Percentiles rank a stretch among this genome's conserved stretches.
Conservation (phyloP, 257 asterid genomes). For the Leptodermis oblonga region DNA sequence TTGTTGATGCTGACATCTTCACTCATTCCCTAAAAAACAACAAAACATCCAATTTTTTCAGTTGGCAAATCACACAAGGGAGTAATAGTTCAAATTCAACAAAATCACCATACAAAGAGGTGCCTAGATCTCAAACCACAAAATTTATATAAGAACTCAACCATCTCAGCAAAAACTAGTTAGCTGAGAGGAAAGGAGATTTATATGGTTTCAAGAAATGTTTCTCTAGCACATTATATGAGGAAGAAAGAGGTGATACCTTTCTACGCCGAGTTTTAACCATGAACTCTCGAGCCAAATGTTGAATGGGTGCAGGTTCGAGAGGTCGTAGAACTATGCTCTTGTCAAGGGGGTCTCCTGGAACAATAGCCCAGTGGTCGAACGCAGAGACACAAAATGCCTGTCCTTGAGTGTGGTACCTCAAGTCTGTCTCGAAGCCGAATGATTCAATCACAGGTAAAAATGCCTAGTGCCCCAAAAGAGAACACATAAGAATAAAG, state of each 20-base stretch:
- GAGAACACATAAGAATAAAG: slow-evolving; percentile 3
- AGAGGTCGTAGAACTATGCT: slow-evolving; percentile 85
- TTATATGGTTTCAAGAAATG: slow-evolving; percentile 5
- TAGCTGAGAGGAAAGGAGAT: not conserved
- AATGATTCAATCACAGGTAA: slow-evolving; percentile 94
- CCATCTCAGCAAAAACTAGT: not conserved
- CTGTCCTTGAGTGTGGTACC: slow-evolving; percentile 98
- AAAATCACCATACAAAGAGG: not conserved
- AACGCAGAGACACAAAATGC: slow-evolving; percentile 82
- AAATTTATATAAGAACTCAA: not conserved
- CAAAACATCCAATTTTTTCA: not conserved
- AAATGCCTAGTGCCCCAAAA: slow-evolving; percentile 55
- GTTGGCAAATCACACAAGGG: too few species aligned
- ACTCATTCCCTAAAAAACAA: slow-evolving; percentile 75
- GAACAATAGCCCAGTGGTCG: slow-evolving; percentile 97
- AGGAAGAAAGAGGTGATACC: slow-evolving; percentile 37
- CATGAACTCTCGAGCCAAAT: slow-evolving; percentile 96
- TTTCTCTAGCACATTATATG: not conserved
- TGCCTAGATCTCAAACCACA: not conserved
- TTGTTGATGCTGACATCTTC: slow-evolving; percentile 91
- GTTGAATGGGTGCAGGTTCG: slow-evolving; percentile 97
- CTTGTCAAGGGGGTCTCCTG: slow-evolving; percentile 96
- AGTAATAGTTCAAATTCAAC: not conserved
- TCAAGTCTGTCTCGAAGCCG: slow-evolving; percentile 95
- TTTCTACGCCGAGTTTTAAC: slow-evolving; percentile 97